Base-by-base conservation (phyloP, 164 flowering plant species). In the Cinnamomum chago region DNA sequence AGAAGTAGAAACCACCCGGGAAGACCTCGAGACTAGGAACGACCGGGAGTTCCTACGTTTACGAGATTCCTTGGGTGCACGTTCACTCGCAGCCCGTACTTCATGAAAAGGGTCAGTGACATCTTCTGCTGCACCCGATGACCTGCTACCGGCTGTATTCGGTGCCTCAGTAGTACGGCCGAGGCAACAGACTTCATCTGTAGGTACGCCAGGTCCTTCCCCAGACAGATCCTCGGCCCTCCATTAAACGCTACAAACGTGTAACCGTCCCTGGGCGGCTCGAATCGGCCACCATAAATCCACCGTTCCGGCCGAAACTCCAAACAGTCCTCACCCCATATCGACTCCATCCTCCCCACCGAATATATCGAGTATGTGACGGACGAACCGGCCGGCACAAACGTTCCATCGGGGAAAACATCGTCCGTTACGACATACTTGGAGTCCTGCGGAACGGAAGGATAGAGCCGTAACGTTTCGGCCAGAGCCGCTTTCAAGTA, bases 161-260 rank as follows among this genome's bases (percentile, higher is more conserved):
- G 87, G 85, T 92, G 87, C 14, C 90, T 85, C 22, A 92, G 77
- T 69, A 93, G 88, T 24, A 93, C 86, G 0, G 98, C 97, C 10
- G 97, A 77, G 0, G 90, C 97, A 64, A 92, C 89, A 0, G 98
- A 89, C 78, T 92, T 93, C 98, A 93, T 93, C 67, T 93, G 98
- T 78, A 93, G 76, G 83, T 93, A 93, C 70, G 98, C 97, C 84
- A 92, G 76, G 70, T 92, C 97, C 81, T 93, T 93, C 64, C 98
- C 98, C 22, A 93, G 77, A 71, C 97, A 92, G 50, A 87, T 92
- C 75, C 98, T 88, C 33, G 98, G 95, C 13, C 98, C 98, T 0
- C 84, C 98, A 65, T 71, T 92, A 55, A 92, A 92, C 3, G 97
- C 88, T 66, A 90, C 88, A 66, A 90, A 92, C 81, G 84, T 90